Evolutionary conservation across 2,329 filamentous ascomycete genomes (phyloP), one percentile per base, ranked within the genome.

Genomic region (Alternaria sp.): DNA sequence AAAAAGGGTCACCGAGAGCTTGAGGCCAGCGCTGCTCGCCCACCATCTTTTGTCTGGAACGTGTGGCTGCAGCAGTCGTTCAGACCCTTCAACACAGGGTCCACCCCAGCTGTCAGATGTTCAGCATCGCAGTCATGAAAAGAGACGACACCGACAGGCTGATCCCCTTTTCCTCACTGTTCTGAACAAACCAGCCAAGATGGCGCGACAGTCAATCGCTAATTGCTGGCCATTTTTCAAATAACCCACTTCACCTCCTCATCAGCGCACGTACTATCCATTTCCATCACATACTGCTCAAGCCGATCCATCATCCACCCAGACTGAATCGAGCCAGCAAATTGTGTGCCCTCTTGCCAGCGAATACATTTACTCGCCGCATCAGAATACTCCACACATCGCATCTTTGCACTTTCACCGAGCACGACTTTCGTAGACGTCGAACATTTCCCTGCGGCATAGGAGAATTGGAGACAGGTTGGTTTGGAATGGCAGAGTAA

Each of bases 381-480:
- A 7, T 20, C 30, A 1, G 47, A 57, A 20, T 57, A 57, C 24
- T 59, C 51, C 7, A 54, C 20, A 52, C 54, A 57, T 11, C 46
- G 36, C 16, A 16, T 49, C 11, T 36, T 51, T 28, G 51, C 51
- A 5, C 43, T 32, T 20, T 59, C 38, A 14, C 57, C 51, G 14
- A 55, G 24, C 4, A 46, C 36, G 14, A 49, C 38, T 2, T n/a
- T 4, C 0, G 51, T 32, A 2, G 57, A 54, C 16, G 46, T 51
- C 2, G 43, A 54, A 18, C 51, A 59, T 5, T 39, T 55, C 14
- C 44, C 57, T 16, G 36, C 28, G 1, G 30, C 38, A 2, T 59
- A 59, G 8, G 57, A 59, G 30, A 54, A 59, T 14, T 59, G 57
- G 12, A 59, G 51, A 51, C 57, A 59, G 12, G 11, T 32, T 11